Percentiles rank a stretch among this genome's conserved stretches.
Evolutionary conservation across 805 yeast genomes (phyloP).

Genomic region (Saccharomyces paradoxus): DNA sequence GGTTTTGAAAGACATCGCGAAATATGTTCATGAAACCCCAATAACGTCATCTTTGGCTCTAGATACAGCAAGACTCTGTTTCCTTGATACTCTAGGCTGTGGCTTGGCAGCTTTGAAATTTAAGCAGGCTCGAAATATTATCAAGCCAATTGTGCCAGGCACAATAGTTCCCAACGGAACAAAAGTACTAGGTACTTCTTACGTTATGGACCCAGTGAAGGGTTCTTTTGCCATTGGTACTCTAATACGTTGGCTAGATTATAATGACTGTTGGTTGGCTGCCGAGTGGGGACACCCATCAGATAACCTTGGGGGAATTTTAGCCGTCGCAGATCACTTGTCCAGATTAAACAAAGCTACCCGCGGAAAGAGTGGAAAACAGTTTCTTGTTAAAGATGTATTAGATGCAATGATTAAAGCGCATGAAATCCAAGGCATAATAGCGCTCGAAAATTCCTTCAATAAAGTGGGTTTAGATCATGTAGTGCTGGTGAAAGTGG

Average conservation of each 20-base stretch:
- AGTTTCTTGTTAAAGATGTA: conserved; percentile 42
- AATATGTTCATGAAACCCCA: conserved; percentile 40
- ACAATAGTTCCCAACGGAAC: conserved; percentile 48
- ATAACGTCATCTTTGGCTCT: conserved; percentile 40
- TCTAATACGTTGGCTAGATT: conserved; percentile 52
- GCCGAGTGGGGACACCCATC: conserved; percentile 69
- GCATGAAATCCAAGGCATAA: conserved; percentile 53
- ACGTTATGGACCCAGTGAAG: conserved; percentile 46
- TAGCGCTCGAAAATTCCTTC: conserved; percentile 54
- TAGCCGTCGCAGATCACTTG: conserved; percentile 50
- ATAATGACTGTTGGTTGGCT: conserved; percentile 58
- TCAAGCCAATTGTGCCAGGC: conserved; percentile 53
- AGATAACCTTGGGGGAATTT: conserved; percentile 51
- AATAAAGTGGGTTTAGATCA: conserved; percentile 54
- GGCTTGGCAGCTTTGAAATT: conserved; percentile 52
- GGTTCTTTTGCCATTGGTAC: conserved; percentile 54
- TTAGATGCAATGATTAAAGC: conserved; percentile 54
- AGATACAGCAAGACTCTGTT: conserved; percentile 48
- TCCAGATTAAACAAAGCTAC: conserved; percentile 39
- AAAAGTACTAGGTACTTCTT: conserved; percentile 45
- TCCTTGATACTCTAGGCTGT: conserved; percentile 52
- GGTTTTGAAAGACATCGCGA: conserved; percentile 42
- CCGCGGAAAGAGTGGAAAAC: conserved; percentile 33
- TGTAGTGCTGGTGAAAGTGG: conserved; percentile 50
- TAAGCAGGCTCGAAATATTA: conserved; percentile 39